Percentiles rank a stretch among this genome's conserved stretches.
Conservation (phyloP, 2,329 filamentous ascomycete genomes). For the Rutstroemia sp. region DNA sequence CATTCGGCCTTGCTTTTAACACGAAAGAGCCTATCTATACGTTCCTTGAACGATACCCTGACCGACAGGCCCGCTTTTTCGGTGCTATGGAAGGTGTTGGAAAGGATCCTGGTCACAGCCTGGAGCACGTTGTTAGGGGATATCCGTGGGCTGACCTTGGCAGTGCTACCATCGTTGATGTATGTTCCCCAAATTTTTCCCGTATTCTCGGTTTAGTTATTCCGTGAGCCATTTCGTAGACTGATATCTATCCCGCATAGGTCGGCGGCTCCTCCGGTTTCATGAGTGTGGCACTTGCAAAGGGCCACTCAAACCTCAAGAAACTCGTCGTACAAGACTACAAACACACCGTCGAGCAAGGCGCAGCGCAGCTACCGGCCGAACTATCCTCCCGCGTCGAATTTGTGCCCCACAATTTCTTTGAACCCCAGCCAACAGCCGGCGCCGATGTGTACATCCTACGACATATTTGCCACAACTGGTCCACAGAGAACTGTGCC, state of each 20-base stretch:
- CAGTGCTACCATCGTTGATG: constrained; percentile 23
- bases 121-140: background rate
- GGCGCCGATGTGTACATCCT: constrained; percentile 28
- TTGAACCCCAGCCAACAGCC: constrained; percentile 29
- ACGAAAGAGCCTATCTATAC: background rate
- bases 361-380: constrained; percentile 32
- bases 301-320: constrained; percentile 15
- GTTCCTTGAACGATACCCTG: background rate
- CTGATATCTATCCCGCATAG: background rate
- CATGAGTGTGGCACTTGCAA: constrained; percentile 19
- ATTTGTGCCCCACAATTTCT: background rate
- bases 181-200: constrained; percentile 2
- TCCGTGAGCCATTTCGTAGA: background rate
- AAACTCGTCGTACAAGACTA: constrained; percentile 22
- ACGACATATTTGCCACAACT: constrained; percentile 28
- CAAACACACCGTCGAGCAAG: background rate
- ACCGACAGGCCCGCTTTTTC: background rate
- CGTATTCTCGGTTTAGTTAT: background rate
- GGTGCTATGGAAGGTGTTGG: constrained; percentile 6
- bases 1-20: background rate
- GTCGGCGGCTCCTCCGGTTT: constrained; percentile 24
- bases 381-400: constrained; percentile 6
- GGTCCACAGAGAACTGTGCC: constrained; percentile 16
- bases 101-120: constrained; percentile 1
- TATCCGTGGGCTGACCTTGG: constrained; percentile 22